Evolutionary conservation across 2,329 filamentous ascomycete species (phyloP).

Genomic region (Neonectria magnoliae): DNA sequence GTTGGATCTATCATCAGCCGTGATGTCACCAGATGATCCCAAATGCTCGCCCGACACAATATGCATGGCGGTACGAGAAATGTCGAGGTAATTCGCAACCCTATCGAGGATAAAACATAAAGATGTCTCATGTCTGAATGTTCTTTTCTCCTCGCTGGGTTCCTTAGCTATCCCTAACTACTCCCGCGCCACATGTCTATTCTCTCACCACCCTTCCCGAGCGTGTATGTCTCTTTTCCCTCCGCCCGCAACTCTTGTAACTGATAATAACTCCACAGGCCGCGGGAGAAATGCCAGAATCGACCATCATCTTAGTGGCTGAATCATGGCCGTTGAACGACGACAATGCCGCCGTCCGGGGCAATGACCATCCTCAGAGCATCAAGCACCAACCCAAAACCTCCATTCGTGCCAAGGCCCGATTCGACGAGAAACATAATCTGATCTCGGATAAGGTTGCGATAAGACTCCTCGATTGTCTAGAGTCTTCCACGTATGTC

Average conservation of each 20-base stretch:
- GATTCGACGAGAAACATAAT: background rate
- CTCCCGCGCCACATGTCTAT: background rate
- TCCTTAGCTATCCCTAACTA: background rate
- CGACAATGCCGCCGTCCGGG: background rate
- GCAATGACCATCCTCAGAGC: background rate
- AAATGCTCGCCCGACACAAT: background rate
- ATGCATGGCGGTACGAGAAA: background rate
- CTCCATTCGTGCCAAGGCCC: background rate
- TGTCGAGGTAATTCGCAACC: background rate
- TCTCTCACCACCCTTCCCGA: background rate
- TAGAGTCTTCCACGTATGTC: background rate
- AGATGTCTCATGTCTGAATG: background rate
- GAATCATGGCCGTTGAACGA: constrained; percentile 3
- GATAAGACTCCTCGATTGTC: background rate
- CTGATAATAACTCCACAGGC: background rate
- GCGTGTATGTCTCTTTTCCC: background rate
- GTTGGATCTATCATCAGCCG: background rate
- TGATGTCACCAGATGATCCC: background rate
- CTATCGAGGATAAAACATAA: background rate
- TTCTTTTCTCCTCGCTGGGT: background rate
- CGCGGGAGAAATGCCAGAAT: background rate
- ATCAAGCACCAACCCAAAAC: background rate
- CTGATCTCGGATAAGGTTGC: background rate
- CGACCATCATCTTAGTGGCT: background rate
- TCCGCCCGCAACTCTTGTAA: background rate